Conservation (phyloP, 176 grass and related monocot species). For the Coix lacrymajobi region DNA sequence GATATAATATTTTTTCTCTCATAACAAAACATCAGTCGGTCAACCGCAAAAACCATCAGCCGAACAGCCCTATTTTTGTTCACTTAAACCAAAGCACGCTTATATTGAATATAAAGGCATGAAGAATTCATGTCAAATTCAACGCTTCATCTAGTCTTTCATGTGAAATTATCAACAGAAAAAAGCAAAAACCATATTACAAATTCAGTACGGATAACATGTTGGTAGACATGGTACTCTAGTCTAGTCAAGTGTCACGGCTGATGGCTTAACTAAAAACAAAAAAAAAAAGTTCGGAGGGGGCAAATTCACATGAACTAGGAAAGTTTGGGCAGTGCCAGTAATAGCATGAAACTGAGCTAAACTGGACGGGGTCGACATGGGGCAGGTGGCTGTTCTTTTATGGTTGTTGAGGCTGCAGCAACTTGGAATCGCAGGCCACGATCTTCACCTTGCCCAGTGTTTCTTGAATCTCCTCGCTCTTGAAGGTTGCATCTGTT, state of each 20-base stretch:
- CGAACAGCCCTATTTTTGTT: too few relatives aligned
- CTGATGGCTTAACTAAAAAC: background rate
- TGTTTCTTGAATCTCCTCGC: slow-evolving; percentile 37
- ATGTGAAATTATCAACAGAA: background rate
- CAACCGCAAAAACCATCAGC: too few relatives aligned
- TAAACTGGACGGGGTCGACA: background rate
- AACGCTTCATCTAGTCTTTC: background rate
- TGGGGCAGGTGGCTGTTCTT: background rate
- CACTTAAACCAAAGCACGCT: background rate
- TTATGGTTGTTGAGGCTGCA: slow-evolving; percentile 29
- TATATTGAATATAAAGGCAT: background rate
- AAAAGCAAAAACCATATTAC: background rate
- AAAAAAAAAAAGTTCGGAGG: background rate
- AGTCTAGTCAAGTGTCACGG: background rate
- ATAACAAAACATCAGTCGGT: too few relatives aligned
- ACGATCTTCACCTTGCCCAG: slow-evolving; percentile 76
- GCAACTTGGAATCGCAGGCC: slow-evolving; percentile 80
- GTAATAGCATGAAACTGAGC: slow-evolving; percentile 2
- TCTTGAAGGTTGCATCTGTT: slow-evolving; percentile 56
- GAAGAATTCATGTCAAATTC: background rate
- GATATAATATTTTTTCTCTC: too few relatives aligned
- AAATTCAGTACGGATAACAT: background rate
- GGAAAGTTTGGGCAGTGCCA: background rate
- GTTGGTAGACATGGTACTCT: background rate
- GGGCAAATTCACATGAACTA: background rate